Percentiles rank a stretch among this genome's conserved stretches.
phyloP scores from a whole-genome alignment of 2,329 filamentous ascomycete genomes.

The Apiospora marii region DNA sequence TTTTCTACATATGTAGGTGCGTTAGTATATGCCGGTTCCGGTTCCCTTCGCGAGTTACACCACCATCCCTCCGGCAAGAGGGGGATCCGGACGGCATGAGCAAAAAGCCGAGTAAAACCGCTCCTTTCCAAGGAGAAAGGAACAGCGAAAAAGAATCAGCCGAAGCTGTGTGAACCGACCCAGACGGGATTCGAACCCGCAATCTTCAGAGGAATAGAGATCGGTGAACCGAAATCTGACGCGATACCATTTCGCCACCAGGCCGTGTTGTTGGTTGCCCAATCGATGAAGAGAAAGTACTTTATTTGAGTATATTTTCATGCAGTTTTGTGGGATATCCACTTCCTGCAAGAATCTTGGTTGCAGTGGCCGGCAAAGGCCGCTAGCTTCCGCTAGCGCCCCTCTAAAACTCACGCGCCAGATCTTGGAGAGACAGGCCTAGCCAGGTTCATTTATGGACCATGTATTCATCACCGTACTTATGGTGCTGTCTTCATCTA shows the following conservation, averaged over 20 bases:
- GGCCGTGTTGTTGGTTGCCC: neutral
- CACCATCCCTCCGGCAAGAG: neutral
- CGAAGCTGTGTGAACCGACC: neutral
- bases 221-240: slow-evolving; percentile 25
- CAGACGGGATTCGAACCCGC: slow-evolving; percentile 26
- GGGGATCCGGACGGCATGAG: no score
- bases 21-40: neutral
- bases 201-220: slow-evolving; percentile 12
- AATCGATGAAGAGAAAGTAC: neutral
- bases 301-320: neutral
- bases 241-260: slow-evolving; percentile 26
- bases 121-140: neutral
- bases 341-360: neutral
- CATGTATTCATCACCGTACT: no score
- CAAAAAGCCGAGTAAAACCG: neutral
- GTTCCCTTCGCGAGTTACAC: neutral
- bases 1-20: no score
- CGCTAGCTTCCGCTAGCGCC: neutral
- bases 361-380: neutral
- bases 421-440: neutral
- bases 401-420: neutral
- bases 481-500: no score
- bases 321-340: neutral
- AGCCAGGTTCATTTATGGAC: no score
- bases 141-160: neutral